phyloP scores from a whole-genome alignment of 2,329 filamentous ascomycete genomes.

The Alternaria consortialis region DNA sequence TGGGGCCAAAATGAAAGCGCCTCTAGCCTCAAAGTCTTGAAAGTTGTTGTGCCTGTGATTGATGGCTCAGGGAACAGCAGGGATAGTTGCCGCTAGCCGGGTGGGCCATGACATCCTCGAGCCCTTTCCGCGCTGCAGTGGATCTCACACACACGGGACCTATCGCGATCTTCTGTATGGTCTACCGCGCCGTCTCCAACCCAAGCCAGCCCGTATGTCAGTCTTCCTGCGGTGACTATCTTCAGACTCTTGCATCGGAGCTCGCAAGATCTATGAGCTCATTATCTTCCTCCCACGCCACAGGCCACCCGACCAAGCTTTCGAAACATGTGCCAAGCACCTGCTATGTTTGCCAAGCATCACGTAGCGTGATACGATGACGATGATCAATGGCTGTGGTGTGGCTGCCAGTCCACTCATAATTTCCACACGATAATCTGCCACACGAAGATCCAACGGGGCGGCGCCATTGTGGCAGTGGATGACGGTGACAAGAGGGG shows the following conservation, averaged over 20 bases:
- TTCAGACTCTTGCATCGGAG: not conserved
- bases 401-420: conserved; percentile 18
- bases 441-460: conserved; percentile 6
- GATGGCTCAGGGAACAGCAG: conserved; percentile 20
- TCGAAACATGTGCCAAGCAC: conserved; percentile 7
- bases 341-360: conserved; percentile 3
- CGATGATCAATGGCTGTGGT: conserved; percentile 14
- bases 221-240: not conserved
- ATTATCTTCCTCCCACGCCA: conserved; percentile 1
- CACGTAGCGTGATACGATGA: conserved; percentile 3
- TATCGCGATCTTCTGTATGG: not conserved
- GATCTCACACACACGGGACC: not conserved
- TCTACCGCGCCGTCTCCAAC: not conserved
- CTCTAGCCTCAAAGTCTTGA: conserved; percentile 12
- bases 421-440: conserved; percentile 10
- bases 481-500: conserved; percentile 7
- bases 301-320: conserved; percentile 8
- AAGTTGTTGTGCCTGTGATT: conserved; percentile 28
- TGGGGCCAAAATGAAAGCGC: conserved; percentile 13
- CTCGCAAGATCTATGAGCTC: conserved; percentile 13
- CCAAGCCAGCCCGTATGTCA: not conserved
- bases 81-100: conserved; percentile 29
- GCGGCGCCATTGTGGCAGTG: conserved; percentile 9
- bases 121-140: conserved; percentile 5
- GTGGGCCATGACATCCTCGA: conserved; percentile 10